Evolutionary conservation across 768 basidiomycete genomes (phyloP), one percentile per base, ranked within the genome.

Genomic region (Chalciporus pseudorubinellus): DNA sequence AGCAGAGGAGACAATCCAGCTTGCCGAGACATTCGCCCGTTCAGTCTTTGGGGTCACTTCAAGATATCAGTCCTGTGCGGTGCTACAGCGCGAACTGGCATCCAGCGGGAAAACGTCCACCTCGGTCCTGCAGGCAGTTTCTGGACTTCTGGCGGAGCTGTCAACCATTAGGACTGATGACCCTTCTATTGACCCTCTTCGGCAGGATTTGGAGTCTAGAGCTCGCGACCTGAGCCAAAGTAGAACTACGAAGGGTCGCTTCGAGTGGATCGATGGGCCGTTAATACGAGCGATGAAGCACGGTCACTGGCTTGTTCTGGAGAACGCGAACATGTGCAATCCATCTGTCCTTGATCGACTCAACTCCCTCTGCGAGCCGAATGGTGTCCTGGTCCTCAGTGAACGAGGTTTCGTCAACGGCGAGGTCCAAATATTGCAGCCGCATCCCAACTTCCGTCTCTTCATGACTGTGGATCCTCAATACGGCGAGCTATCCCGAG

Each of bases 191-290:
- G 43, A 53, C n/a, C 26, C 46, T 19, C 41, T 41, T n/a, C 52
- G 41, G 36, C 54, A 50, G 31, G 44, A 50, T 29, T 33, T 71
- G 40, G 48, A 59, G 4, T 48, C 38, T 5, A 64, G 59, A 46
- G 33, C 75, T 26, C 55, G 47, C 24, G 53, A 56, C 8, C 52
- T 73, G 26, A 33, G 45, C 2, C 46, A 58, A 52, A 51, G 59
- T 20, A 52, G 60, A 13, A 67, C 71, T 6, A 57, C 61, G 13
- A 66, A 66, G 10, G 83, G 86, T 31, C 80, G 77, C 14, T 97
- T 99, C 63, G 89, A 91, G 62, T 99, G 97, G 97, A 77, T 94
- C 3, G 95, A 99, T 65, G 97, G 97, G 0, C 92, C 94, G 9
- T 76, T 99, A 24, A 76, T 97, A 43, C 78, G 74, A 42, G 94